Base-by-base conservation (phyloP, 179 eudicot genomes). In the Heliamphora pulchella region DNA sequence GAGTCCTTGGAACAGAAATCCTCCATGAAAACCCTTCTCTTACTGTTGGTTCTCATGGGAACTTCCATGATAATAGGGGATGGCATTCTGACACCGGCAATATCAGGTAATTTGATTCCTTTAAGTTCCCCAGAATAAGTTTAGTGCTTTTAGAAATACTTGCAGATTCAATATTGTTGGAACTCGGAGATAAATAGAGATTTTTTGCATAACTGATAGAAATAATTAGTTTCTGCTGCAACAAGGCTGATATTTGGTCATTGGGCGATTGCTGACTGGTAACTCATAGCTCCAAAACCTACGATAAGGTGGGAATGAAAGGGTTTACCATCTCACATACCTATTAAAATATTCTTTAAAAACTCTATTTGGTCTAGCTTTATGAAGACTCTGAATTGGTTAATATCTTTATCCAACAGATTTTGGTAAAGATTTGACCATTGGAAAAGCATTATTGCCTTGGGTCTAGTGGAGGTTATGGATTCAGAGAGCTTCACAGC, bases 1-100 rank as follows among this genome's bases (percentile, higher is more conserved):
- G 94, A 96, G 55, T 63, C 59, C 20, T 86, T 96, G 87, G 99
- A 94, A 77, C 86, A 59, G 65, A 91, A 86, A 51, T 86, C 93
- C 51, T 83, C 58, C 14, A 53, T 90, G 86, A 96, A 92, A 87
- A 87, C 88, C 11, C 83, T 90, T 83, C 87, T 96, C 43, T 81
- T 96, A 79, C 75, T 96, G 50, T 86, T 96, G 82, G 99, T 94
- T 88, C 90, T 96, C 48, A 87, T 86, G 78, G 99, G 99, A 75
- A 92, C 98, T 71, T 91, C 98, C 48, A 90, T 96, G 92, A 88
- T 96, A 54, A 96, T 96, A 51, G 99, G 99, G 57, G 98, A 96
- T 78, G 99, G 99, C 79, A 92, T 96, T 72, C 81, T 96, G 59
- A 96, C 99, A 64, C 99, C 99, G 2, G 98, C 99, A 75, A 94